phyloP scores from a whole-genome alignment of 768 basidiomycete species.

The Russula olivacea region DNA sequence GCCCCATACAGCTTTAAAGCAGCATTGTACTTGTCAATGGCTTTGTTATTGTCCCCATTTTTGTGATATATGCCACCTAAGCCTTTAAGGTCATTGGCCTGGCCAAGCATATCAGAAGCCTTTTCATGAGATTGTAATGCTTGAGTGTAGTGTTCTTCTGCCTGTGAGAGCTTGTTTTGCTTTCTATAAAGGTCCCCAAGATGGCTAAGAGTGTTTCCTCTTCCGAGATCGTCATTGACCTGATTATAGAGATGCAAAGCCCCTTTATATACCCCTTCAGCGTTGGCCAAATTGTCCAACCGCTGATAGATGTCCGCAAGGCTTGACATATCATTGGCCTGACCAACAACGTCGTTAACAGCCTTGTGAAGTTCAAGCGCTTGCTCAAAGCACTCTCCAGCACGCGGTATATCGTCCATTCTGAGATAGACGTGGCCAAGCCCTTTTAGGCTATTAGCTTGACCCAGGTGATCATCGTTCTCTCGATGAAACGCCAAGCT shows the following conservation, averaged over 20 bases:
- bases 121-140: slow-evolving; percentile 13
- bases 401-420: slow-evolving; percentile 6
- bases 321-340: slow-evolving; percentile 15
- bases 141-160: slow-evolving; percentile 1
- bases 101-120: slow-evolving; percentile 15
- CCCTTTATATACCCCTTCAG: slow-evolving; percentile 8
- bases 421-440: slow-evolving; percentile 14
- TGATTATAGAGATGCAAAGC: slow-evolving; percentile 7
- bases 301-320: slow-evolving; percentile 18
- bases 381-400: slow-evolving; percentile 9
- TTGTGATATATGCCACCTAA: slow-evolving; percentile 14
- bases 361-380: slow-evolving; percentile 2
- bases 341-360: slow-evolving; percentile 19
- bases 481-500: slow-evolving; percentile 2
- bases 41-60: background rate
- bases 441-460: slow-evolving; percentile 19
- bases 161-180: slow-evolving; percentile 12
- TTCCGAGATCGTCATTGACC: slow-evolving; percentile 19
- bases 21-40: slow-evolving; percentile 4
- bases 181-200: slow-evolving; percentile 20
- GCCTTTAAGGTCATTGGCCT: slow-evolving; percentile 24
- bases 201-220: slow-evolving; percentile 13
- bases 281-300: background rate
- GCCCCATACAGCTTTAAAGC: slow-evolving; percentile 1
- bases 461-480: slow-evolving; percentile 7